A percentile compares a stretch with the other conserved stretches of the same genome.
Conservation (phyloP, 768 basidiomycete genomes). For the Guyanaporus albipodus region DNA sequence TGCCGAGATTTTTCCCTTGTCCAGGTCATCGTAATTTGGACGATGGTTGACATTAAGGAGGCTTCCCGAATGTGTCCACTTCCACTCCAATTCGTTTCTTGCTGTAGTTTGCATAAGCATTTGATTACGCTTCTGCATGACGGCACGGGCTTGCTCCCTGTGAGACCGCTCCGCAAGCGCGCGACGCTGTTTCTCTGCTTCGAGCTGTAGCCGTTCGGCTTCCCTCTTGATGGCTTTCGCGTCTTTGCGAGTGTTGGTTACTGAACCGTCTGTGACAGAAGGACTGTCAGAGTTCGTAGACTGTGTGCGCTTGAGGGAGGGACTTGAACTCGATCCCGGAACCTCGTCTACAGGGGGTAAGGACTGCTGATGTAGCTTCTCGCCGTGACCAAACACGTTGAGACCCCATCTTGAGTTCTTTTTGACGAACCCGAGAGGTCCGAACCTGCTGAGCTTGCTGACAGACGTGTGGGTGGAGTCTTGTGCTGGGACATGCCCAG, state of each 20-base stretch:
- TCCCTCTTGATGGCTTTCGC: slow-evolving; percentile 79
- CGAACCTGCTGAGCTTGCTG: slow-evolving; percentile 55
- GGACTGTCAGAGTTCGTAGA: slow-evolving; percentile 72
- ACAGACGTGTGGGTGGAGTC: slow-evolving; percentile 40
- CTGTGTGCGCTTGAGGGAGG: slow-evolving; percentile 74
- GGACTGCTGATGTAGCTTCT: slow-evolving; percentile 58
- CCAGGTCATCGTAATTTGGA: slow-evolving; percentile 26
- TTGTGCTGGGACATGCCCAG: slow-evolving; percentile 35
- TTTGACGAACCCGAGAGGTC: slow-evolving; percentile 61
- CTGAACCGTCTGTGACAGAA: slow-evolving; percentile 51
- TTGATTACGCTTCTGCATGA: slow-evolving; percentile 85
- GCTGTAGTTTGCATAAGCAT: slow-evolving; percentile 56
- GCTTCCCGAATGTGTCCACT: slow-evolving; percentile 39
- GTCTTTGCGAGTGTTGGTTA: slow-evolving; percentile 44
- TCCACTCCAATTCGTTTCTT: slow-evolving; percentile 63
- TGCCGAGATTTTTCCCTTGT: slow-evolving; percentile 51
- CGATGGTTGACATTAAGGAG: slow-evolving; percentile 39
- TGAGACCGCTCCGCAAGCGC: slow-evolving; percentile 69
- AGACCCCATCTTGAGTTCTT: slow-evolving; percentile 67
- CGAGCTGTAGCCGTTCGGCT: slow-evolving; percentile 68
- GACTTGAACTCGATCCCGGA: slow-evolving; percentile 49
- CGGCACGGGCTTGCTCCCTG: slow-evolving; percentile 85
- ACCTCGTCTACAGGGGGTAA: slow-evolving; percentile 74
- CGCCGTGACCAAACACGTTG: slow-evolving; percentile 65
- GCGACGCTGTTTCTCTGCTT: slow-evolving; percentile 83